Conservation (phyloP, 1,284 basidiomycete genomes). For the Apiotrichum sp. region DNA sequence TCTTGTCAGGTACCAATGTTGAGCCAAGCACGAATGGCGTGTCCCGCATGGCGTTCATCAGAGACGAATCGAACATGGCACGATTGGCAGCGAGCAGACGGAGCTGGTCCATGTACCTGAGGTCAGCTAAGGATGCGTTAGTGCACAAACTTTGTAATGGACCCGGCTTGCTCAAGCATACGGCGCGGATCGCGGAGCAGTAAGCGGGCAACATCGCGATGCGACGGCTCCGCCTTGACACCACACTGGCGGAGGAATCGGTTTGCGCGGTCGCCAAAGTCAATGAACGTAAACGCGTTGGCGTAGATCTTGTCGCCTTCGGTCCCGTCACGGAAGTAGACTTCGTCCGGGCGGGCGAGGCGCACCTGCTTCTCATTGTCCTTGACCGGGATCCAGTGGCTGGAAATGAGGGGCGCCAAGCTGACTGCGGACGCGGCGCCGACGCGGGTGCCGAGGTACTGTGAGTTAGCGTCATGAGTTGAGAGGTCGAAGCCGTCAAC, state of each 20-base stretch:
- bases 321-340: conserved; percentile 31
- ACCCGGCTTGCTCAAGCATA: conserved; percentile 43
- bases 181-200: conserved; percentile 35
- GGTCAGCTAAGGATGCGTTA: neutral
- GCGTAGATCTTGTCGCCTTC: conserved; percentile 29
- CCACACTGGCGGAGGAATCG: conserved; percentile 81
- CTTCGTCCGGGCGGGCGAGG: conserved; percentile 33
- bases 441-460: conserved; percentile 65
- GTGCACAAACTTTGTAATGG: conserved; percentile 31
- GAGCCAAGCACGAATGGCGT: conserved; percentile 68
- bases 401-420: conserved; percentile 33
- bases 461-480: neutral
- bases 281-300: conserved; percentile 68
- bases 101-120: conserved; percentile 73
- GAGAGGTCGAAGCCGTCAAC: neutral
- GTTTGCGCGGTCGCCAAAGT: conserved; percentile 79
- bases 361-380: conserved; percentile 16
- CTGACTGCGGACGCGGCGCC: conserved; percentile 46
- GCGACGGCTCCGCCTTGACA: conserved; percentile 76
- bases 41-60: conserved; percentile 61
- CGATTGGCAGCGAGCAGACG: conserved; percentile 76
- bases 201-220: conserved; percentile 35
- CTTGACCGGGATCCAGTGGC: conserved; percentile 48
- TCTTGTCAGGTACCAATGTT: conserved; percentile 51
- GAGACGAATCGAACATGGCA: conserved; percentile 56